These are phyloP conservation scores for Geotrichum fermentans DNA, from an alignment of 1,139 yeast genomes.

Conservation along the genomic window DNA sequence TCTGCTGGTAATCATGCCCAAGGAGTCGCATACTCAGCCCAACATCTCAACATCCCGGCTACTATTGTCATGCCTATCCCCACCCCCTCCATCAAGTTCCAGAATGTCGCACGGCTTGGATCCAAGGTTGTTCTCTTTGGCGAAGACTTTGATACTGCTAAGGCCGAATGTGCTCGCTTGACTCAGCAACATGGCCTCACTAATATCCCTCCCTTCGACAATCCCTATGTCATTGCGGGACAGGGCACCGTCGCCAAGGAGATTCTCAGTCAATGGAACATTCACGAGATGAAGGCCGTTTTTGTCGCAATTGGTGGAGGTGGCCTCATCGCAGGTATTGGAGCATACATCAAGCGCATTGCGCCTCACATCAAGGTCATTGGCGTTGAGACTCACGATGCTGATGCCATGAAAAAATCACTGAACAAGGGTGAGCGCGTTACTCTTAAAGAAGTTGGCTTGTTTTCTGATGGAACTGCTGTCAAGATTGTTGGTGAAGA, in stretches of 20 bases:
- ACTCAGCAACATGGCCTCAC: conserved; percentile 66
- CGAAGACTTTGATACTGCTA: conserved; percentile 90
- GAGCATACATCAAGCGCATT: conserved; percentile 80
- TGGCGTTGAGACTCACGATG: conserved; percentile 95
- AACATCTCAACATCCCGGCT: conserved; percentile 77
- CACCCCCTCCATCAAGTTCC: conserved; percentile 89
- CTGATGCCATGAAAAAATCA: conserved; percentile 84
- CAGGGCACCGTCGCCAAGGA: conserved; percentile 98
- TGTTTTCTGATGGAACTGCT: conserved; percentile 99
- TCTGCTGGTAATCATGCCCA: conserved; percentile 99
- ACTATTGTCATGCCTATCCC: conserved; percentile 98
- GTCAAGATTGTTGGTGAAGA: conserved; percentile 87
- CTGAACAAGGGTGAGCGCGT: conserved; percentile 52
- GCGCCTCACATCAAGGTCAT: conserved; percentile 97
- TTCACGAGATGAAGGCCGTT: conserved; percentile 74
- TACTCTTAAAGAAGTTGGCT: conserved; percentile 68
- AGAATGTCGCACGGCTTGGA: conserved; percentile 86
- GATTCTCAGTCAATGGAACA: conserved; percentile 75
- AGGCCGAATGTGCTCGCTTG: conserved; percentile 75
- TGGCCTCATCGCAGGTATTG: conserved; percentile 88
- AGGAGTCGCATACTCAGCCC: conserved; percentile 93
- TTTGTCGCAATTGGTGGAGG: conserved; percentile 97
- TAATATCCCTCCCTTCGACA: conserved; percentile 94
- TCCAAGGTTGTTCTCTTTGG: conserved; percentile 91
- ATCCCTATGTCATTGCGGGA: conserved; percentile 98